Base-by-base conservation (phyloP, 116 monocot species). In the Trichopus zeylanicus region DNA sequence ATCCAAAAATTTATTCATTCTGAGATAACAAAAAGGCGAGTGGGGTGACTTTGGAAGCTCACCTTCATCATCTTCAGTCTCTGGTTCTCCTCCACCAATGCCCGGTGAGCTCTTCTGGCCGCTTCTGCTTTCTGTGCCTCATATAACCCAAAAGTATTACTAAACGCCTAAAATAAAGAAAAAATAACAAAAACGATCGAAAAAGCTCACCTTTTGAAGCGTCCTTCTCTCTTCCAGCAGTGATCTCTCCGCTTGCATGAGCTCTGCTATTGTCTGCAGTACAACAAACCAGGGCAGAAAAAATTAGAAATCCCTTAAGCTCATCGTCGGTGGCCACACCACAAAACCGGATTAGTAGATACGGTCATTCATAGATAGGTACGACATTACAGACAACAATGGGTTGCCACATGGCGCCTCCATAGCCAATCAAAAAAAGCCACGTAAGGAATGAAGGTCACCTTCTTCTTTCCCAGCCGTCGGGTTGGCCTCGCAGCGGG, bases 251-350 rank as follows among this genome's bases (percentile, higher is more conserved):
- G 32, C 38, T 10, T 48, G 29, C 42, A 54, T 59, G 5, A 71
- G 64, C 71, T 64, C 71, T 0, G 48, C 13, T 22, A 51, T 57
- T 26, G 71, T 64, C 71, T 66, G 55, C 29, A 18, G 6, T 23
- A 18, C 49, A 49, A 2, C 49, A 21, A 22, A 48, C 48, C 15
- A 20, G 7, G 22, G 6, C 6, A 22, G 5, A 20, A 1, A 42
- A 9, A n/a, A n/a, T 42, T 13, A 42, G 42, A 16, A n/a, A 16
- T 42, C 3, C 3, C 42, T 42, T 42, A 42, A 1, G n/a, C 13
- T 15, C 5, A 42, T n/a, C 13, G 18, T 1, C 2, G 1, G 42
- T 42, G 42, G n/a, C 2, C 42, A 42, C 42, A 42, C 42, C n/a
- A 13, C 3, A 42, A 16, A 13, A 2, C 7, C 42, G n/a, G 6